These are phyloP conservation scores for Ceratobasidium sp. DNA, from an alignment of 1,284 basidiomycete genomes.

Conservation along the genomic window DNA sequence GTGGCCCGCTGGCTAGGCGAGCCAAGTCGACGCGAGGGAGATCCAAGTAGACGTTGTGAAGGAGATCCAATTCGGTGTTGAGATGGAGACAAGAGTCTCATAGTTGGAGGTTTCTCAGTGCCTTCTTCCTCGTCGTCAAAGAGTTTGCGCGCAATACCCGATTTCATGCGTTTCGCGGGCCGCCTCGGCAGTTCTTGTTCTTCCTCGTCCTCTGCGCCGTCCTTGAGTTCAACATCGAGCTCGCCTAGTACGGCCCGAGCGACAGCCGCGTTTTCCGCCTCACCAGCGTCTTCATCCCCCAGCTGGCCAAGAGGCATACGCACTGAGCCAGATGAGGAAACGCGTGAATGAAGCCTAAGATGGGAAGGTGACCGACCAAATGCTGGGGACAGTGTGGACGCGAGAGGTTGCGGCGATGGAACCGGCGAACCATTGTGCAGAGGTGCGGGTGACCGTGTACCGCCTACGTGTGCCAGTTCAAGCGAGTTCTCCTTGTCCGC, in stretches of 20 bases:
- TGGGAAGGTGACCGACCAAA: conserved; percentile 25
- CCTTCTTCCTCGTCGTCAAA: conserved; percentile 25
- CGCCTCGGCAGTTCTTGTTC: conserved; percentile 16
- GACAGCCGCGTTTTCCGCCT: conserved; percentile 15
- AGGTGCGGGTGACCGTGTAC: background rate
- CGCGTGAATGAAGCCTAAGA: background rate
- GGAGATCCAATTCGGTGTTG: conserved; percentile 23
- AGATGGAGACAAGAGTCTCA: conserved; percentile 22
- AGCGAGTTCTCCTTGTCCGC: conserved; percentile 40
- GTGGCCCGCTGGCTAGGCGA: conserved; percentile 3
- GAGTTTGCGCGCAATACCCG: background rate
- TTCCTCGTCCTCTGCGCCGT: conserved; percentile 37
- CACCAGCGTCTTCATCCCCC: conserved; percentile 37
- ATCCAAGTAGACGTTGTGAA: conserved; percentile 5
- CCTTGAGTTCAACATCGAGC: conserved; percentile 1
- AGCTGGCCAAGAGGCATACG: conserved; percentile 12
- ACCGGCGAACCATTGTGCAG: conserved; percentile 12
- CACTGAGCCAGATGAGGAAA: conserved; percentile 1
- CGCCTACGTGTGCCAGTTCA: background rate
- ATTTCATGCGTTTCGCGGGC: background rate
- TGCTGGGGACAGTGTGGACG: background rate
- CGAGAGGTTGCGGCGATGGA: background rate
- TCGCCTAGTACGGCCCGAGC: conserved; percentile 11
- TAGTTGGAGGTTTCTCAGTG: background rate
- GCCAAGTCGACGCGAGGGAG: conserved; percentile 21